Evolutionary conservation across 2,329 filamentous ascomycete genomes (phyloP), one percentile per base, ranked within the genome.

Genomic region (Colletotrichum sp.): DNA sequence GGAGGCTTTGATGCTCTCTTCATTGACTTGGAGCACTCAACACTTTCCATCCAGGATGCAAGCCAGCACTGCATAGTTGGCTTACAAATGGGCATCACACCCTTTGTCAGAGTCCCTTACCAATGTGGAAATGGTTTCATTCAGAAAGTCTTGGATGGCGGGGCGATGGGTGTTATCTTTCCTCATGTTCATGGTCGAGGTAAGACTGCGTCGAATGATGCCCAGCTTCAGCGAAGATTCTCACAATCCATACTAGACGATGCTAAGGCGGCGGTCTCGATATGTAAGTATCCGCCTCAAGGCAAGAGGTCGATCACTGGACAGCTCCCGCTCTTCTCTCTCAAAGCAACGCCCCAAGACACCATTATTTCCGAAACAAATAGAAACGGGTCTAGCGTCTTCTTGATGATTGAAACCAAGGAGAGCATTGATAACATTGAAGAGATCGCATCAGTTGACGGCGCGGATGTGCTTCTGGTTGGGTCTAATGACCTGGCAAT

Each of bases 21-120:
- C 77, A 85, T 86, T 72, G 85, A 86, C 43, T 78, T 86, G 8
- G 84, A 86, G 76, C 84, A 86, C 61, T 82, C 82, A 6, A 78
- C 78, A 5, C 75, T 86, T 6, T 82, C 82, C 0, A 65, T 84
- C 5, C 77, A 79, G 21, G 80, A 84, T 28, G 80, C 80, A 3
- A 81, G 80, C 72, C 79, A 80, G 18, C 77, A 84, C 2, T 83
- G 81, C 71, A 79, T 75, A 5, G 78, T 80, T 1, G 82, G 79
- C 0, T 75, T 83, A 8, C 71, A 63, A 8, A 6, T 67, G 7
- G 71, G 71, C 4, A 28, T 75, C 4, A 77, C 80, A 6, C 80
- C 79, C 9, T 80, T 81, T 2, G 79, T 80, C 5, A 78, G 80
- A 3, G 77, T 78, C 2, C 79, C 80, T 5, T 77, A 80, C 69